These are phyloP conservation scores for Ophioceras dolichostomum DNA, from an alignment of 2,329 filamentous ascomycete species.

Conservation along the genomic window DNA sequence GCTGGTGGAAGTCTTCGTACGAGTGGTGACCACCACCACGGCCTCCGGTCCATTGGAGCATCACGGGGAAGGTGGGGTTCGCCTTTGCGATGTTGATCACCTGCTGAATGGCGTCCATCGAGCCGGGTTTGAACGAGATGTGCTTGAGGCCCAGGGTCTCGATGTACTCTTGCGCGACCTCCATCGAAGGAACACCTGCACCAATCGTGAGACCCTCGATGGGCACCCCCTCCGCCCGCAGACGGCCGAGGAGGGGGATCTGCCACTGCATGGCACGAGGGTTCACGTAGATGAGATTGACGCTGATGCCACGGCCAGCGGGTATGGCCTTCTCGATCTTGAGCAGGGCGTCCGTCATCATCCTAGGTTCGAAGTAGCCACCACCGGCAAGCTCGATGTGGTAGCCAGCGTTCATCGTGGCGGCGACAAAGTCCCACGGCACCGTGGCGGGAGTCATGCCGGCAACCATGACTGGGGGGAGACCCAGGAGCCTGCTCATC, in stretches of 20 bases:
- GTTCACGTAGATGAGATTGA: constrained; percentile 88
- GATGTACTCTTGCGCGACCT: constrained; percentile 89
- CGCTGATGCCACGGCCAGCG: constrained; percentile 73
- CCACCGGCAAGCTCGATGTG: constrained; percentile 84
- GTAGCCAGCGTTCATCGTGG: constrained; percentile 91
- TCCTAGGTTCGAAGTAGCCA: constrained; percentile 74
- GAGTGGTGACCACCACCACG: constrained; percentile 92
- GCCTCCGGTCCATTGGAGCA: constrained; percentile 90
- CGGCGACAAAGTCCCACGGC: constrained; percentile 82
- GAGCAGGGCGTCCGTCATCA: constrained; percentile 68
- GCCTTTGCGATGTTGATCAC: constrained; percentile 89
- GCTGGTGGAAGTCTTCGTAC: constrained; percentile 89
- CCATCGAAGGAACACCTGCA: constrained; percentile 85
- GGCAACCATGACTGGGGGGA: constrained; percentile 80
- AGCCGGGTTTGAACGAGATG: constrained; percentile 90
- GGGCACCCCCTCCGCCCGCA: constrained; percentile 74
- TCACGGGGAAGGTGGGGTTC: constrained; percentile 87
- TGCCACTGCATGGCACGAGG: constrained; percentile 87
- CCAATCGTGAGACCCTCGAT: constrained; percentile 90
- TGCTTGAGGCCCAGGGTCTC: constrained; percentile 86
- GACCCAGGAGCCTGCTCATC: constrained; percentile 76
- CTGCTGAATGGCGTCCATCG: constrained; percentile 73
- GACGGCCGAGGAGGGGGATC: constrained; percentile 68
- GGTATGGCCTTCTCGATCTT: constrained; percentile 81
- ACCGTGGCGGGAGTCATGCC: constrained; percentile 91